These are phyloP conservation scores for Neophaeococcomyces mojaviensis DNA, from an alignment of 2,329 filamentous ascomycete genomes.

Conservation along the genomic window DNA sequence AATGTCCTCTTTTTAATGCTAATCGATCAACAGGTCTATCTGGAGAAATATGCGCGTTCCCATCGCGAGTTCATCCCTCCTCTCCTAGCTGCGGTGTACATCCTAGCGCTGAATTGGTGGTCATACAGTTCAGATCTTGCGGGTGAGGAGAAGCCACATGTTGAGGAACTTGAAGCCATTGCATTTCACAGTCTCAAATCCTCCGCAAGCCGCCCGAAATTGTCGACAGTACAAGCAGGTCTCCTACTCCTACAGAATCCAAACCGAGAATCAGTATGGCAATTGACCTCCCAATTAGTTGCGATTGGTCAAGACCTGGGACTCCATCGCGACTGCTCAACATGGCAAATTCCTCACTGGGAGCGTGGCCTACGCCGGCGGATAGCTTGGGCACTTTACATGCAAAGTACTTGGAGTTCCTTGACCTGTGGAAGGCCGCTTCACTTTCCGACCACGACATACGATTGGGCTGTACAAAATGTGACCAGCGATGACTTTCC, in stretches of 20 bases:
- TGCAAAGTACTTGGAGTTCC: slow-evolving; percentile 58
- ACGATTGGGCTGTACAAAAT: slow-evolving; percentile 49
- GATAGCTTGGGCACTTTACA: slow-evolving; percentile 57
- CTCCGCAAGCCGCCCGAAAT: slow-evolving; percentile 32
- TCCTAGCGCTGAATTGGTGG: slow-evolving; percentile 85
- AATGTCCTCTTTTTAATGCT: too few species aligned
- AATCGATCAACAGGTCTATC: slow-evolving; percentile 68
- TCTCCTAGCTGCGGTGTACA: slow-evolving; percentile 68
- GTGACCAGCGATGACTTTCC: slow-evolving; percentile 41
- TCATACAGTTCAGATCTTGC: slow-evolving; percentile 44
- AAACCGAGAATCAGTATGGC: slow-evolving; percentile 37
- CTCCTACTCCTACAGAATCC: slow-evolving; percentile 46
- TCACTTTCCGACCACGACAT: slow-evolving; percentile 44
- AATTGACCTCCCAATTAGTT: slow-evolving; percentile 48
- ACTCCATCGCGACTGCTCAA: slow-evolving; percentile 53
- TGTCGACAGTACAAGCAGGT: slow-evolving; percentile 50
- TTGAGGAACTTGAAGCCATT: slow-evolving; percentile 19
- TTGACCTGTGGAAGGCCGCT: slow-evolving; percentile 52
- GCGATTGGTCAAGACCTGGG: slow-evolving; percentile 52
- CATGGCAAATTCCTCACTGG: slow-evolving; percentile 57
- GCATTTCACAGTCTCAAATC: slow-evolving; percentile 18
- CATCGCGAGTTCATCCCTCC: slow-evolving; percentile 69
- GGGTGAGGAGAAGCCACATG: slow-evolving; percentile 21
- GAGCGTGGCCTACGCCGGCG: slow-evolving; percentile 55
- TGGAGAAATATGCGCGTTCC: slow-evolving; percentile 67